Evolutionary conservation across 352 stramenopile genomes (phyloP), one percentile per base, ranked within the genome.

Genomic region (Pythium graminicola): DNA sequence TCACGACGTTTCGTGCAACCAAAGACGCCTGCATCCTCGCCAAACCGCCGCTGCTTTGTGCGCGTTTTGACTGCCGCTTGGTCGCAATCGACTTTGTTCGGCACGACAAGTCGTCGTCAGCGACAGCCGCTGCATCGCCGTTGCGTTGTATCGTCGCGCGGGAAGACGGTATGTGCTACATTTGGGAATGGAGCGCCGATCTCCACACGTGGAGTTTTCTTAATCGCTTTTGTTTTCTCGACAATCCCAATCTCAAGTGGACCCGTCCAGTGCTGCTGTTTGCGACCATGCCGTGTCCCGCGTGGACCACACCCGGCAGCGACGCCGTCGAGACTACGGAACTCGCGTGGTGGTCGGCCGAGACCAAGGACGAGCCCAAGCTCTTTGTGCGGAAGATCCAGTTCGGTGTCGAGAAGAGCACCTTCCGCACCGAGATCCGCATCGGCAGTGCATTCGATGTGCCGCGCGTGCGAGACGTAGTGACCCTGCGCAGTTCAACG

Each of bases 181-280:
- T 93, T 17, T 94, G 84, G 84, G 81, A 95, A 43, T 95, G 84
- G 84, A 72, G 81, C 33, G 64, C 59, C 6, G 81, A 95, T 59
- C 54, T 89, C 31, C 70, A 81, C 46, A 73, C 81, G 46, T 95
- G 81, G 84, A 81, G 75, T 9, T 95, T 85, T 67, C 56, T 93
- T 13, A 95, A 92, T 58, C 64, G 69, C 28, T 79, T 92, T 44
- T 85, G 75, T 56, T 89, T 92, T 32, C 57, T 92, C 16, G 72
- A 85, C 48, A 90, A 93, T 54, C 71, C 77, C 4, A 93, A 90
- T 46, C 63, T 93, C n/a, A 73, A 83, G 60, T 90, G 77, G 81
- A 93, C 77, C 2, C 67, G 69, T 29, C 81, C 81, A 0, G 77
- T 93, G 11, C 59, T 67, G 22, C 60, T 66, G 4, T 90, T 90